Base-by-base conservation (phyloP, 1,284 basidiomycete genomes). In the Schizophyllum amplum region DNA sequence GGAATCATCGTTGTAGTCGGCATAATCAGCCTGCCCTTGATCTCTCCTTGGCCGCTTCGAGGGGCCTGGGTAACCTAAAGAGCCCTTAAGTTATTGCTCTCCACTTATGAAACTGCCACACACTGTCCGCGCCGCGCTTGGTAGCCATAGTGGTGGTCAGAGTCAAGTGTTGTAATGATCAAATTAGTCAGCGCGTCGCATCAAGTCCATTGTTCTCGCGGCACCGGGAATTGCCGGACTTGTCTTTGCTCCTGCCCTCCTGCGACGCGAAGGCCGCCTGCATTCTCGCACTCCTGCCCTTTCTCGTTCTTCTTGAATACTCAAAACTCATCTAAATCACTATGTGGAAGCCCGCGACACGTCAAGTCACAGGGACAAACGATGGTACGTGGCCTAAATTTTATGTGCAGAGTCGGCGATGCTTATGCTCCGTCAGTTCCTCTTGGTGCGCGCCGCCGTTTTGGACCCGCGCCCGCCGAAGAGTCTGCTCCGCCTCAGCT, bases 301-400 rank as follows among this genome's bases (percentile, higher is more conserved):
- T 61, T 60, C 60, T 60, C 52, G 61, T 61, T 64, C 64, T 72
- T 75, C 75, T 73, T 76, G 74, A 70, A 68, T 64, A 68, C 64
- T 64, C 62, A 57, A 60, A 53, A 54, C 55, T 60, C 23, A 53
- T 20, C 22, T 23, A 63, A 56, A 54, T 54, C 62, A 65, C 57
- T 61, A 93, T 94, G 91, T 94, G 91, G 91, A 85, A 87, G 75
- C 90, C 89, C 59, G 90, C 91, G 60, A 92, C 89, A 61, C 82
- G 83, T 60, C 84, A 89, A 72, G 86, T 90, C 50, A 87, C 87
- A 33, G 88, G 88, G 59, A 90, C 88, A n/a, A 91, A 91, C 61
- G 88, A 91, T 27, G 87, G 87, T 86, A 50, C 59, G 75, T 69
- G 17, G 20, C 50, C 47, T 46, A 51, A 51, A 60, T 52, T 24